Base-by-base conservation (phyloP, 73 alveolate species). In the Blepharisma stoltei region DNA sequence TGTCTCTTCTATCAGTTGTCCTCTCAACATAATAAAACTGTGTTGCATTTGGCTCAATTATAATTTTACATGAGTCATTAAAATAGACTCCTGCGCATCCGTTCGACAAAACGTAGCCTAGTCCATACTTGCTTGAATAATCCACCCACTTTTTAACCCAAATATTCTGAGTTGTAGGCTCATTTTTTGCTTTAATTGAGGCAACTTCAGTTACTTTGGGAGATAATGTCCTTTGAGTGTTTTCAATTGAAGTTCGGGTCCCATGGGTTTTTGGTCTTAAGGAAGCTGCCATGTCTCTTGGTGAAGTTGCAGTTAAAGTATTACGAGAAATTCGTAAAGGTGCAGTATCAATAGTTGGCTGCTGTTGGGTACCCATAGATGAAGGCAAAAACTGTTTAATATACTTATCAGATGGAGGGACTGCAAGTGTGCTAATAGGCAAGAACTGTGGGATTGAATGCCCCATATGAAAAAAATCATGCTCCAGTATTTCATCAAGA, bases 381-480 rank as follows among this genome's bases (percentile, higher is more conserved):
- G n/a, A n/a, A 44, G 79, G 79, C 27, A 18, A 14, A 43, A n/a
- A 87, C 82, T 92, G 55, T 45, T 75, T 87, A 9, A 88, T 73
- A 53, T 81, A 84, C 43, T 44, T 70, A 3, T 82, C 94, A 44
- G 88, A 54, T 4, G 97, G 95, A 41, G 98, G 98, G 68, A 88
- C 90, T 6, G 97, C 97, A 21, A 93, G 78, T 25, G 97, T 88
- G 54, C 92, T 83, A 4, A 89, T 55, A 6, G 98, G 98, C 54
- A 93, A 76, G 55, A 84, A 52, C 71, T 90, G 88, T 20, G 98
- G 98, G 43, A 93, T 90, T 5, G 84, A 60, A 21, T 53, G 78
- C 37, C 92, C 92, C 45, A 77, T 81, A 71, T 84, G 75, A 71
- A 84, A 79, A 53, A 84, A 84, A 7, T 84, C 84, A 49, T 81